These are phyloP conservation scores for Pseudocercospora fijiensis DNA, from an alignment of 2,329 filamentous ascomycete species.

Conservation along the genomic window DNA sequence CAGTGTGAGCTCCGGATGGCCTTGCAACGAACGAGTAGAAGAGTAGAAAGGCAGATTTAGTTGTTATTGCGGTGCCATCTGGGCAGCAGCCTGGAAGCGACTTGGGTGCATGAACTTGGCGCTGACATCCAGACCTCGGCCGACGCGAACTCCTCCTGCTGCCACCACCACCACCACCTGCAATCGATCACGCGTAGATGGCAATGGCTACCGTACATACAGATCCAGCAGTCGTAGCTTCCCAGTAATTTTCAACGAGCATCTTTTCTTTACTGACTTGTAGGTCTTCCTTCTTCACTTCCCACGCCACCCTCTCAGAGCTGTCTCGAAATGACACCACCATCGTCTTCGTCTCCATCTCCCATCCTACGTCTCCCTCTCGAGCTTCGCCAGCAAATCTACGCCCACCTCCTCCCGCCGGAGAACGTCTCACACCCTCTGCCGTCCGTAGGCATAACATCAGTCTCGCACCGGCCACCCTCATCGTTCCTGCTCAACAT, in stretches of 20 bases:
- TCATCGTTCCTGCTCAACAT: slow-evolving; percentile 30
- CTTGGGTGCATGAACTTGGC: background rate
- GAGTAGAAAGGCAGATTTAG: background rate
- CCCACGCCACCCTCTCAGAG: background rate
- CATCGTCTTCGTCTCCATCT: background rate
- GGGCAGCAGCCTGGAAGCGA: background rate
- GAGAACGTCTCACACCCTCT: slow-evolving; percentile 34
- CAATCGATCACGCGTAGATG: background rate
- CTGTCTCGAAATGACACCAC: background rate
- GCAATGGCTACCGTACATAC: background rate
- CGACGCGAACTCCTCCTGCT: background rate
- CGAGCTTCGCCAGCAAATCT: slow-evolving; percentile 48
- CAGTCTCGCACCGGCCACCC: slow-evolving; percentile 35
- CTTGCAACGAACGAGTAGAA: background rate
- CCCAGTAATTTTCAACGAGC: background rate
- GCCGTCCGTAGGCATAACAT: slow-evolving; percentile 37
- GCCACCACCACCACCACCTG: background rate
- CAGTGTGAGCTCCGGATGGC: background rate
- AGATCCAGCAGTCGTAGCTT: background rate
- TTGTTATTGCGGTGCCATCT: background rate
- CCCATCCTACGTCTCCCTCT: slow-evolving; percentile 42
- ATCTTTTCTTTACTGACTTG: background rate
- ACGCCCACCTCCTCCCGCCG: slow-evolving; percentile 38
- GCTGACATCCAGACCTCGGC: background rate
- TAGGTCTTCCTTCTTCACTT: background rate